Base-by-base conservation (phyloP, 805 yeast species). In the Spencermartinsiella europaea region DNA sequence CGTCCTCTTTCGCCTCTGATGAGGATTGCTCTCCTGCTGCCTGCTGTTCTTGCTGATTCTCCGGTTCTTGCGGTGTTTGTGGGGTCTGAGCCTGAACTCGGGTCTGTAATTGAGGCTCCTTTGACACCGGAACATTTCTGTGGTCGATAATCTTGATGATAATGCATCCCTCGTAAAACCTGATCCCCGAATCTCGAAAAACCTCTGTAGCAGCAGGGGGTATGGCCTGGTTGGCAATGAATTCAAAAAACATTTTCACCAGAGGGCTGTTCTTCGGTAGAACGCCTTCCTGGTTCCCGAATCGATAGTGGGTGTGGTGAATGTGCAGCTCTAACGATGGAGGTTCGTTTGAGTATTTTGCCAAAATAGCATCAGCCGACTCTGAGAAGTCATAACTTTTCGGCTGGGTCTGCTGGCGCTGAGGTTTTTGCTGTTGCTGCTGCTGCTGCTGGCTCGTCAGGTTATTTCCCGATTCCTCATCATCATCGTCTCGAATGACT, bases 131-230 rank as follows among this genome's bases (percentile, higher is more conserved):
- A 15, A 66, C 70, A 48, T 76, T 73, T 20, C 97, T 71, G 63
- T 90, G 96, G 64, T 91, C 99, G 54, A 77, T 79, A n/a, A 91
- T 83, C 60, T 87, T 87, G 41, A 91, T 65, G 14, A 91, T 85
- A 34, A 91, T 70, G 63, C 95, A 86, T 0, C 97, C 97, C 61
- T 93, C 97, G 62, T 87, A 91, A 45, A 88, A 77, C 49, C 79
- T 78, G 28, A 90, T 78, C 16, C 90, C 84, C 33, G 91, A 86
- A 63, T 91, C 98, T 58, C 85, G 80, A 38, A 93, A 73, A 7
- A 91, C 85, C 66, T 93, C 98, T 55, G 89, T 80, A 61, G 91
- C 80, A 12, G 95, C 87, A 35, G 87, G 85, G 1, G 97, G 96
- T 12, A 91, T 86, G 57, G 81, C 83, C 43, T 91, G 95, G 46